Evolutionary conservation across 345 rosid species (phyloP), one percentile per base, ranked within the genome.

Genomic region (Pistacia integerrima): DNA sequence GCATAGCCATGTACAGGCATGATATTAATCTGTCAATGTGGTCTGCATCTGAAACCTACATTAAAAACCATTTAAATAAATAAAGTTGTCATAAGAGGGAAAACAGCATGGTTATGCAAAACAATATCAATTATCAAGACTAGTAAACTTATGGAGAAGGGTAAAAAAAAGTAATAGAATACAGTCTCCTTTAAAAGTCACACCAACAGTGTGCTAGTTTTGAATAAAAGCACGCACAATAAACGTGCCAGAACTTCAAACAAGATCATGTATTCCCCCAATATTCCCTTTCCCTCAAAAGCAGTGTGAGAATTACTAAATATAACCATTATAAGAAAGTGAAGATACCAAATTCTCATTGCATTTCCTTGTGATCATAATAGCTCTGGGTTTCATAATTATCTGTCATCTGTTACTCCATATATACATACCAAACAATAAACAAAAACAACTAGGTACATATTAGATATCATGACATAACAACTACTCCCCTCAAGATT

Each of bases 11-110:
- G 83, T 87, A 88, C 81, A 97, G 86, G 82, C 99, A 97, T 68
- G 98, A 94, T 85, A 94, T 92, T 87, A 97, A 86, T 73, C 99
- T 88, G 86, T 94, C 90, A 77, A 97, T 94, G 82, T 94, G 98
- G 79, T 97, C 99, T 10, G 87, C 87, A 83, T 97, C 98, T 11
- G 88, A 82, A 83, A 92, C 98, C 99, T 97, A 93, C 76, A 85
- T 62, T 64, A 67, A 49, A 74, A 78, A 35, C 67, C 9, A 49
- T 41, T 9, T 74, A 69, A 57, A 75, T 66, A 74, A 62, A 22
- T 20, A 20, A 62, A 17, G 51, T 69, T 62, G 33, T 28, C 52
- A 74, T 70, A 54, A 54, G 63, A 35, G 12, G 46, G 63, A 77
- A 62, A 9, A 49, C 44, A 67, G 57, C 18, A 83, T 11, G 8